Conservation (phyloP, 73 alveolate species). For the Blepharisma stoltei region DNA sequence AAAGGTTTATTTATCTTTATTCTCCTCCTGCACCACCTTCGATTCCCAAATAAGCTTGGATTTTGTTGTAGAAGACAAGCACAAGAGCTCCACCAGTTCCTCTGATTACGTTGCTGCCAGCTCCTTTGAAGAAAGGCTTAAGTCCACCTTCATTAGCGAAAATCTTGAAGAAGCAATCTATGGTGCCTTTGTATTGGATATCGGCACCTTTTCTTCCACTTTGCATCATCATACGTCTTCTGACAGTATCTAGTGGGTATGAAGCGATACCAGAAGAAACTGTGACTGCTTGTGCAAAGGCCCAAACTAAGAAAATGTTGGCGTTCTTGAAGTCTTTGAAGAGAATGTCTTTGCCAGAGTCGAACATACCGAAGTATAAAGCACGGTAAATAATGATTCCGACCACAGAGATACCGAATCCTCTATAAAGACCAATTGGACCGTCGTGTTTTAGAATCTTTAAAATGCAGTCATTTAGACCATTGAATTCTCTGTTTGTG, state of each 20-base stretch:
- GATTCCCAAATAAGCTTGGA: no score
- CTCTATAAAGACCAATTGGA: slow-evolving; percentile 69
- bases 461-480: slow-evolving; percentile 47
- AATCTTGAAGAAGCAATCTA: slow-evolving; percentile 62
- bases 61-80: slow-evolving; percentile 9
- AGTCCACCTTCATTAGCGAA: slow-evolving; percentile 58
- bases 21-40: no score
- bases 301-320: slow-evolving; percentile 39
- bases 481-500: slow-evolving; percentile 57
- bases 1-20: no score
- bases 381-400: slow-evolving; percentile 71
- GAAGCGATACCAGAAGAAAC: slow-evolving; percentile 54
- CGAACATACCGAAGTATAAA: slow-evolving; percentile 69
- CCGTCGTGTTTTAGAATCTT: slow-evolving; percentile 58
- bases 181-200: slow-evolving; percentile 48
- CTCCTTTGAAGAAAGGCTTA: slow-evolving; percentile 69
- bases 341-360: slow-evolving; percentile 35
- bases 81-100: slow-evolving; percentile 30
- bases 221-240: slow-evolving; percentile 86
- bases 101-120: slow-evolving; percentile 47
- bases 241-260: slow-evolving; percentile 79
- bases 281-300: slow-evolving; percentile 56
- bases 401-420: slow-evolving; percentile 59
- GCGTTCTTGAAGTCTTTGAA: slow-evolving; percentile 25
- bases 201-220: slow-evolving; percentile 52